Evolutionary conservation across 2,329 filamentous ascomycete genomes (phyloP).

Genomic region (Colletotrichum sp.): DNA sequence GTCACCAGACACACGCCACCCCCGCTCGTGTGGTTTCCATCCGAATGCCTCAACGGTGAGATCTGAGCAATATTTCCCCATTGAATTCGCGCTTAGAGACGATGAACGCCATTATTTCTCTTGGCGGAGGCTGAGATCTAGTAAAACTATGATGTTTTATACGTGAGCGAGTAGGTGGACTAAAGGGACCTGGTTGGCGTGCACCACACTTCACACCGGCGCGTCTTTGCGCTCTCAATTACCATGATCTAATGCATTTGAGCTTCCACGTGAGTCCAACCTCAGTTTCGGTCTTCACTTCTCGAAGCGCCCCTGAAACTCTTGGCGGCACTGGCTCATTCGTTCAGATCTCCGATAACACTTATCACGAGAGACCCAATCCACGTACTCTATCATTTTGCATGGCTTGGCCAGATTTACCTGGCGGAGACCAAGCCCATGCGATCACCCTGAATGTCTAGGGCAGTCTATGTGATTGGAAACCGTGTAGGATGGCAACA

Average conservation of each 20-base stretch:
- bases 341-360: background rate
- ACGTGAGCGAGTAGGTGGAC: background rate
- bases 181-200: no score
- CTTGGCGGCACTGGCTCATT: background rate
- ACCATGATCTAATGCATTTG: background rate
- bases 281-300: background rate
- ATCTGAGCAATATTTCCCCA: background rate
- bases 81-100: background rate
- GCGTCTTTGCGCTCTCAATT: background rate
- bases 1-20: background rate
- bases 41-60: accelerated
- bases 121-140: background rate
- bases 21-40: background rate
- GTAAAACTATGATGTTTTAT: background rate
- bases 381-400: background rate
- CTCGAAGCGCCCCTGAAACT: background rate
- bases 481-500: background rate
- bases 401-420: background rate
- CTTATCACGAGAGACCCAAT: background rate
- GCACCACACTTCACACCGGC: no score
- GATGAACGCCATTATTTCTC: background rate
- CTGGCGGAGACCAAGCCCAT: background rate
- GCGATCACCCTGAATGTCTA: accelerated
- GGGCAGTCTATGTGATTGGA: background rate
- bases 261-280: background rate